phyloP scores from a whole-genome alignment of 2,329 filamentous ascomycete species.

The Aquanectria penicillioides region DNA sequence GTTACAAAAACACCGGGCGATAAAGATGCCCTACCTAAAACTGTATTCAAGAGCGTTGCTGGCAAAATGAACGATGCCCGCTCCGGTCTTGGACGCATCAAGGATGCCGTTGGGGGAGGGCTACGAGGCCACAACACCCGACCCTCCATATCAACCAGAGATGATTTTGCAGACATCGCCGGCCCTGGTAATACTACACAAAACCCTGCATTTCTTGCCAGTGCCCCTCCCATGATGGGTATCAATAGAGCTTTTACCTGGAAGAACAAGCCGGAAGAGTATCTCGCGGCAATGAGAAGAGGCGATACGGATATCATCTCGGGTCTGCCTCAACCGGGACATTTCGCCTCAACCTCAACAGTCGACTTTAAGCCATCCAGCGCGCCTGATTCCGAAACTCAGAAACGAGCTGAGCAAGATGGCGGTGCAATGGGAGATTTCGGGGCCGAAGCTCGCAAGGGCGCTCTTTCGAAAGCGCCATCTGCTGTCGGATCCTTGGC shows the following conservation, averaged over 20 bases:
- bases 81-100: constrained; percentile 85
- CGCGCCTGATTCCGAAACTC: constrained; percentile 35
- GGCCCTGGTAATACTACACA: constrained; percentile 26
- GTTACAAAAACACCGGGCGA: constrained; percentile 60
- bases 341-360: constrained; percentile 42
- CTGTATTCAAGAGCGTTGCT: constrained; percentile 81
- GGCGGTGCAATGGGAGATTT: constrained; percentile 39
- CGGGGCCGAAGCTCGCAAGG: constrained; percentile 55
- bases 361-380: constrained; percentile 36
- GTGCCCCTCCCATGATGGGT: constrained; percentile 46
- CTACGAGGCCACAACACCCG: constrained; percentile 63
- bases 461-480: constrained; percentile 54
- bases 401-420: constrained; percentile 37
- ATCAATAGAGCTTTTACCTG: constrained; percentile 67
- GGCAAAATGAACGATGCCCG: constrained; percentile 83
- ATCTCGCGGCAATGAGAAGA: constrained; percentile 55
- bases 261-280: constrained; percentile 72
- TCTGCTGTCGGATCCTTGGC: constrained; percentile 69
- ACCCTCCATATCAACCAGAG: constrained; percentile 59
- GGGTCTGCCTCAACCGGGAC: constrained; percentile 36
- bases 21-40: constrained; percentile 68
- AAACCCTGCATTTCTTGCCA: constrained; percentile 43
- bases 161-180: constrained; percentile 58
- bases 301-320: constrained; percentile 44
- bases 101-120: constrained; percentile 78